Evolutionary conservation across 176 grass and related monocot genomes (phyloP).

Genomic region (Poa annua): DNA sequence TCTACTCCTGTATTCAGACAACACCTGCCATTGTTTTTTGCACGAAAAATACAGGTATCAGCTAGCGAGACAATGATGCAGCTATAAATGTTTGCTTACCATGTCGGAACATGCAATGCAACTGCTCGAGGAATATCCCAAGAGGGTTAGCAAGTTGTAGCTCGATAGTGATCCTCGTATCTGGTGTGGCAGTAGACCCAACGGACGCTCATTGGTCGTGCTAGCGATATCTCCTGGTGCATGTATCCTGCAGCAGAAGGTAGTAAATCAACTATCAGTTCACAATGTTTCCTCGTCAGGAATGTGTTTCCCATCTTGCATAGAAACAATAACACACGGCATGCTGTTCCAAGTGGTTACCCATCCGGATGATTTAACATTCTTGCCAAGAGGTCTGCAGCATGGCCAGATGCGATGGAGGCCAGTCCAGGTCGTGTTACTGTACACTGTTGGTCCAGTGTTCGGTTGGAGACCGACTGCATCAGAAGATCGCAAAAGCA

Average conservation of each 20-base stretch:
- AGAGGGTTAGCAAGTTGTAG: slow-evolving; percentile 74
- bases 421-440: slow-evolving; percentile 94
- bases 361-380: slow-evolving; percentile 85
- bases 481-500: slow-evolving; percentile 24
- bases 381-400: slow-evolving; percentile 79
- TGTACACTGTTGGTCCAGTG: slow-evolving; percentile 98
- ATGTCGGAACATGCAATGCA: slow-evolving; percentile 83
- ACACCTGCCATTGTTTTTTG: slow-evolving; percentile 57
- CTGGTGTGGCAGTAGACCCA: slow-evolving; percentile 83
- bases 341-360: slow-evolving; percentile 51
- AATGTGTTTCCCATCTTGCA: neutral
- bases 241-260: slow-evolving; percentile 65
- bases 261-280: slow-evolving; percentile 14
- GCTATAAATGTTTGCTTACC: slow-evolving; percentile 53
- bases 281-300: neutral
- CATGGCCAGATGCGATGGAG: slow-evolving; percentile 74
- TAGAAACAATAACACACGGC: neutral
- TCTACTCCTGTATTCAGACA: slow-evolving; percentile 73
- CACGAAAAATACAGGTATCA: neutral
- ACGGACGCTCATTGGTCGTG: slow-evolving; percentile 47
- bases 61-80: neutral
- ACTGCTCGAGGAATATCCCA: slow-evolving; percentile 81
- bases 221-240: slow-evolving; percentile 76
- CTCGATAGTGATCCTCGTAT: slow-evolving; percentile 81
- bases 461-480: slow-evolving; percentile 91